phyloP scores from a whole-genome alignment of 1,284 basidiomycete species.

The Moesziomyces antarcticus region DNA sequence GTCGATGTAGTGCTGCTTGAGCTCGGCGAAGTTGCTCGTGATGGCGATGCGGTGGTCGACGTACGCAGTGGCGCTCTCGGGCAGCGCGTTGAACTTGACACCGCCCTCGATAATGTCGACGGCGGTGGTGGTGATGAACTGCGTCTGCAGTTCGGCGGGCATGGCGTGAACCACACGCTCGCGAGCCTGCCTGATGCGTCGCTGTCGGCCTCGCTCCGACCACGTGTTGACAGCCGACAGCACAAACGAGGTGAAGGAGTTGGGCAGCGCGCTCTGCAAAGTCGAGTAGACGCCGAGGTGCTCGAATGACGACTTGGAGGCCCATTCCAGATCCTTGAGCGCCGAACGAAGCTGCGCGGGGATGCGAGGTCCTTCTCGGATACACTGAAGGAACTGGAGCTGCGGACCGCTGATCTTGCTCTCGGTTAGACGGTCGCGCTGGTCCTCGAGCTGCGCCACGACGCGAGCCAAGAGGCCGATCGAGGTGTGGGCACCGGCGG shows the following conservation, averaged over 20 bases:
- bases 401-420: constrained; percentile 38
- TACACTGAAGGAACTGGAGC: constrained; percentile 71
- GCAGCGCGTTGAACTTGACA: constrained; percentile 76
- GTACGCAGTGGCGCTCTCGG: constrained; percentile 73
- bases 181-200: constrained; percentile 24
- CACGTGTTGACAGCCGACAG: constrained; percentile 29
- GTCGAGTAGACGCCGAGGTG: constrained; percentile 19
- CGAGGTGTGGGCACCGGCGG: constrained; percentile 37
- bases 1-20: constrained; percentile 70
- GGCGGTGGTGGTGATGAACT: constrained; percentile 78
- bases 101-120: constrained; percentile 77
- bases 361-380: constrained; percentile 71
- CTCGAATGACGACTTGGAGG: constrained; percentile 35
- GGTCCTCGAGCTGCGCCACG: constrained; percentile 39
- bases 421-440: constrained; percentile 30
- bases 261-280: constrained; percentile 25
- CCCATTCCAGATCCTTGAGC: constrained; percentile 66
- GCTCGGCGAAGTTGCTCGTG: constrained; percentile 71
- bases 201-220: constrained; percentile 34
- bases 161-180: constrained; percentile 24
- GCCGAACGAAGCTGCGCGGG: constrained; percentile 69
- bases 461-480: constrained; percentile 43
- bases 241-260: constrained; percentile 22
- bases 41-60: constrained; percentile 75
- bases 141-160: constrained; percentile 65